Percentiles rank a stretch among this genome's conserved stretches.
Conservation (phyloP, 2,329 filamentous ascomycete species). For the Alternaria novae-zelandiae region DNA sequence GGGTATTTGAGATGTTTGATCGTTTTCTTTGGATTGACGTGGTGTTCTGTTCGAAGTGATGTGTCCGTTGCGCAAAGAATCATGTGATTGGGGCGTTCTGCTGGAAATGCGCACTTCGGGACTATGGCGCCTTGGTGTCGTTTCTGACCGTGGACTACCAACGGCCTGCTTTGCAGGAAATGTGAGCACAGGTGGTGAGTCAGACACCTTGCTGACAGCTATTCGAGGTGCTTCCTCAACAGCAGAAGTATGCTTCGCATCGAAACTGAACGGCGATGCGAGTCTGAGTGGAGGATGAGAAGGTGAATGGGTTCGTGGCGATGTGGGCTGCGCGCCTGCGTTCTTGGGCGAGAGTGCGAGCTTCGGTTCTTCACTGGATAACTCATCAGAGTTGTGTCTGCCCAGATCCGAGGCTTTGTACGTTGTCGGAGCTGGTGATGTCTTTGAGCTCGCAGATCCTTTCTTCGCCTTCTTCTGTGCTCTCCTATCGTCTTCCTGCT, state of each 20-base stretch:
- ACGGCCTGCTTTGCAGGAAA: neutral
- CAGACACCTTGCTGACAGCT: neutral
- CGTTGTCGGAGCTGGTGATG: neutral
- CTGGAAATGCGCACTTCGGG: slow-evolving; percentile 16
- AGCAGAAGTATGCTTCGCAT: neutral
- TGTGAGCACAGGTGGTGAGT: neutral
- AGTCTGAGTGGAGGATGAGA: slow-evolving; percentile 7
- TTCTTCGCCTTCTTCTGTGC: slow-evolving; percentile 24
- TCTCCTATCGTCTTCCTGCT: slow-evolving; percentile 18
- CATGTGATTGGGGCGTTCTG: neutral
- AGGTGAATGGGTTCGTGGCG: neutral
- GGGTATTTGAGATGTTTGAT: neutral
- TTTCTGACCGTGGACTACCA: neutral
- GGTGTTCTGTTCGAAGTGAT: neutral
- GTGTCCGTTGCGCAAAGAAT: neutral
- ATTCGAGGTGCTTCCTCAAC: neutral
- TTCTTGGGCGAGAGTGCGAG: neutral
- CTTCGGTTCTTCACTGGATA: neutral
- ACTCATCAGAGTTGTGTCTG: neutral
- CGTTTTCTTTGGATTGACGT: neutral
- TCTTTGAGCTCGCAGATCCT: neutral
- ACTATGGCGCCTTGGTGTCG: neutral
- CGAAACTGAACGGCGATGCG: slow-evolving; percentile 15
- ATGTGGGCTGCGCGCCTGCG: neutral
- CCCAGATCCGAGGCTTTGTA: neutral